Evolutionary conservation across 305 asterid species (phyloP).

Genomic region (Rubia tinctorum): DNA sequence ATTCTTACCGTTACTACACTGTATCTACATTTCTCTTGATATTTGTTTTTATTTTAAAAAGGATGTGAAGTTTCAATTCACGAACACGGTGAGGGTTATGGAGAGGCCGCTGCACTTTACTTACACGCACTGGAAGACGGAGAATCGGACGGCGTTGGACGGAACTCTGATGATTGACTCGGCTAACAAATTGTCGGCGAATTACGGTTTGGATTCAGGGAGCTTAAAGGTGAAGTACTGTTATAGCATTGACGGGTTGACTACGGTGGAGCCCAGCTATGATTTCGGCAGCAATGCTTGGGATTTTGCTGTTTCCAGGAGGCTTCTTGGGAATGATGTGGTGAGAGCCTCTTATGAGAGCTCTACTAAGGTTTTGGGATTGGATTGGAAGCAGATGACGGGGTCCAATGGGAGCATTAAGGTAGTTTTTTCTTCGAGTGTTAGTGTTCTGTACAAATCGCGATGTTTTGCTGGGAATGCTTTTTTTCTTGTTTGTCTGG

Average conservation of each 20-base stretch:
- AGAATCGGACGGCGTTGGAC: conserved; percentile 26
- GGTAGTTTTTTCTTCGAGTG: conserved; percentile 11
- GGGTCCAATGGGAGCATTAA: conserved; percentile 21
- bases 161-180: conserved; percentile 30
- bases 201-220: conserved; percentile 26
- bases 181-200: conserved; percentile 22
- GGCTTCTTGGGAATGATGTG: conserved; percentile 23
- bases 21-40: background rate
- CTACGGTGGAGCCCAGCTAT: conserved; percentile 36
- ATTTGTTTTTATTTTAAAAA: background rate
- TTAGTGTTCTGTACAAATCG: background rate
- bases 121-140: conserved; percentile 33
- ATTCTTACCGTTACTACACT: background rate
- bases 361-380: conserved; percentile 26
- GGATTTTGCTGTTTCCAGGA: conserved; percentile 28
- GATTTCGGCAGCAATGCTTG: conserved; percentile 31
- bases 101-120: conserved; percentile 29
- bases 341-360: conserved; percentile 33
- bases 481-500: background rate
- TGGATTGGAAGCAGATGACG: conserved; percentile 28
- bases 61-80: conserved; percentile 36
- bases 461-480: background rate
- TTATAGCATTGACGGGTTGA: conserved; percentile 26
- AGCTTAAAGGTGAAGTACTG: conserved; percentile 29
- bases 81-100: conserved; percentile 23